Percentiles rank a stretch among this genome's conserved stretches.
Conservation (phyloP, 2,329 filamentous ascomycete genomes). For the Colletotrichum godetiae region DNA sequence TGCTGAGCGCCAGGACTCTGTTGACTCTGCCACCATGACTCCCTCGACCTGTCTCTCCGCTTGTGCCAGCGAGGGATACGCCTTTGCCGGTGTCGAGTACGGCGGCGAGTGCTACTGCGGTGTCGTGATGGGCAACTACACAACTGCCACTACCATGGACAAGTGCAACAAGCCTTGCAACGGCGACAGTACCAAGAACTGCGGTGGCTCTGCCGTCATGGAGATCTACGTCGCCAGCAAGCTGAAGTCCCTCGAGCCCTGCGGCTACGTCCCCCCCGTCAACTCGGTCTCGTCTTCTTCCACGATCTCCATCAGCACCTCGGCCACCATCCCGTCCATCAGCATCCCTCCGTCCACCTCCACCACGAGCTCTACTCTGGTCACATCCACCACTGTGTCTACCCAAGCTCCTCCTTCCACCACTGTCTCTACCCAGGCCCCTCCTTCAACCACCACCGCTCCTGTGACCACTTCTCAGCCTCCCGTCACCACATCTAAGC, state of each 20-base stretch:
- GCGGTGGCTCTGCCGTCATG: conserved; percentile 56
- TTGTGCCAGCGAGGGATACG: conserved; percentile 57
- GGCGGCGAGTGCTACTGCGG: conserved; percentile 60
- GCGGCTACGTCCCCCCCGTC: conserved; percentile 49
- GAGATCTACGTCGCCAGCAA: conserved; percentile 61
- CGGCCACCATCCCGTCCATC: conserved; percentile 30
- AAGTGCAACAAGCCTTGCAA: conserved; percentile 64
- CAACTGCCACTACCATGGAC: conserved; percentile 45
- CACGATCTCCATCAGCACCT: conserved; percentile 26
- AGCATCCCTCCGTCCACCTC: conserved; percentile 21
- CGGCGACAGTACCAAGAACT: conserved; percentile 55
- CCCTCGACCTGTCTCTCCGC: conserved; percentile 54
- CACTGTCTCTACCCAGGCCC: conserved; percentile 19
- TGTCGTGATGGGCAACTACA: conserved; percentile 62
- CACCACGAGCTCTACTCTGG: conserved; percentile 34
- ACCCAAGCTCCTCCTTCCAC: conserved; percentile 22
- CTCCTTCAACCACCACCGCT: conserved; percentile 30
- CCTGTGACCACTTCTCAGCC: conserved; percentile 28
- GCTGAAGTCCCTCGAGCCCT: conserved; percentile 62
- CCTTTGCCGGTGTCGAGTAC: conserved; percentile 61
- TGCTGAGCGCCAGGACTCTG: conserved; percentile 52
- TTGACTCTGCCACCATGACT: conserved; percentile 52
- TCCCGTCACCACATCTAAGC: conserved; percentile 37
- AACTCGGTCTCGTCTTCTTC: conserved; percentile 33
- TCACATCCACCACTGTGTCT: conserved; percentile 35